Conservation (phyloP, 2,329 filamentous ascomycete species). For the Fusarium sp. region DNA sequence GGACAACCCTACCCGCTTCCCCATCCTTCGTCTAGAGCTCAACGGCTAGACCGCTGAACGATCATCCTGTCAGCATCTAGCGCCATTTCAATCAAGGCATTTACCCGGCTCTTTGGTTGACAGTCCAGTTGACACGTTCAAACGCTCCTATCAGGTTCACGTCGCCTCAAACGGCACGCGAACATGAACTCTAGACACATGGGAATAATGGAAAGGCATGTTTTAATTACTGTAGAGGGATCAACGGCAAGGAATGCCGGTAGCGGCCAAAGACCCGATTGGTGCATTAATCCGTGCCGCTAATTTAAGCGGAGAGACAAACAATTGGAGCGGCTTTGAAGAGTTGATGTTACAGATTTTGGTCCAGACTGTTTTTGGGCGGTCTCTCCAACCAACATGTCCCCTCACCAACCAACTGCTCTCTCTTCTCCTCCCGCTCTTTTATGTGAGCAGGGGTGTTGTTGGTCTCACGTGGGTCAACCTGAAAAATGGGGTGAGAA, state of each 20-base stretch:
- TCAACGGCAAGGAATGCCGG: conserved; percentile 26
- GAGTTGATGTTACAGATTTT: conserved; percentile 9
- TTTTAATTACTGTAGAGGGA: conserved; percentile 6
- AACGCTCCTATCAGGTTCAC: not conserved
- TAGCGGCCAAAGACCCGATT: conserved; percentile 17
- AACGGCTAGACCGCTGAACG: not conserved
- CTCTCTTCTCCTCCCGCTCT: not conserved
- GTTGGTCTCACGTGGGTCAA: conserved; percentile 11
- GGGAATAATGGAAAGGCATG: not conserved
- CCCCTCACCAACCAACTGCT: not conserved
- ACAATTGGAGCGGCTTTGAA: conserved; percentile 23
- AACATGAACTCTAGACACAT: not conserved
- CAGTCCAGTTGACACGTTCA: not conserved
- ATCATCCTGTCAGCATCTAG: not conserved
- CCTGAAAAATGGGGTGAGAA: conserved; percentile 1
- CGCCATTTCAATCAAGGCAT: not conserved
- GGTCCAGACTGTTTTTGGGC: not conserved
- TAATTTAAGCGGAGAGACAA: not conserved
- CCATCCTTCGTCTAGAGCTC: not conserved
- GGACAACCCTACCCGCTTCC: not conserved
- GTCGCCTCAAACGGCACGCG: not conserved
- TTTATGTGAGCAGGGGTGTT: not conserved
- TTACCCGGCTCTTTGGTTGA: not conserved
- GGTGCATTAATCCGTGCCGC: conserved; percentile 16
- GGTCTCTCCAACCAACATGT: not conserved